A percentile compares a stretch with the other conserved stretches of the same genome.
phyloP scores from a whole-genome alignment of 768 basidiomycete genomes.

The Pisolithus sp. region DNA sequence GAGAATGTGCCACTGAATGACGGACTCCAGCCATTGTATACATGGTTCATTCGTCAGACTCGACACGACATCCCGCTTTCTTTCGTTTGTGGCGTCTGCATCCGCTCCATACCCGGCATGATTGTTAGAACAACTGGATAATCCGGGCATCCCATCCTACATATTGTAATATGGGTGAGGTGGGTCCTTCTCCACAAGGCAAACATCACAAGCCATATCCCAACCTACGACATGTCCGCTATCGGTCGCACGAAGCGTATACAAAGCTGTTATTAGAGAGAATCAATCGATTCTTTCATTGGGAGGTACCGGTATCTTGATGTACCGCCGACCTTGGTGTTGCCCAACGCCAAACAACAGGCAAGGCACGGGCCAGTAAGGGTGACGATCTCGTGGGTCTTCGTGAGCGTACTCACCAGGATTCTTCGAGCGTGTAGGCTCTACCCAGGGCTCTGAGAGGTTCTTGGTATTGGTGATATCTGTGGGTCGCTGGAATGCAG shows the following conservation, averaged over 20 bases:
- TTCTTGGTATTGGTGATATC: constrained; percentile 52
- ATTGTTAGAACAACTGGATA: constrained; percentile 7
- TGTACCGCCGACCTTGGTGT: constrained; percentile 47
- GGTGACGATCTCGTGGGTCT: constrained; percentile 35
- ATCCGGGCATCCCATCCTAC: constrained; percentile 1
- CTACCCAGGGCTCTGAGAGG: constrained; percentile 57
- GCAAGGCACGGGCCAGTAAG: background rate
- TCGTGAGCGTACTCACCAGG: constrained; percentile 56
- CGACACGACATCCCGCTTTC: constrained; percentile 65
- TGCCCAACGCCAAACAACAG: no score
- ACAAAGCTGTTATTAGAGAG: constrained; percentile 68
- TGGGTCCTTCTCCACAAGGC: constrained; percentile 67
- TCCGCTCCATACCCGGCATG: constrained; percentile 10
- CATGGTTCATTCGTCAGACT: constrained; percentile 63
- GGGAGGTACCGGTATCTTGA: constrained; percentile 58
- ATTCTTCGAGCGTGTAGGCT: constrained; percentile 52
- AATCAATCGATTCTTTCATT: constrained; percentile 70
- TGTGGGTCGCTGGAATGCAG: constrained; percentile 60
- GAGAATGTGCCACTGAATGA: background rate
- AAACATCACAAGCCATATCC: constrained; percentile 58
- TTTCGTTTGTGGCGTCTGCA: constrained; percentile 16
- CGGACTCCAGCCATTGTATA: constrained; percentile 65
- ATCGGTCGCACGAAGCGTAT: constrained; percentile 73
- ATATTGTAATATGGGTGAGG: constrained; percentile 12
- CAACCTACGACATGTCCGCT: constrained; percentile 74